Evolutionary conservation across 768 basidiomycete species (phyloP), one percentile per base, ranked within the genome.

Genomic region (Mycena filopes): DNA sequence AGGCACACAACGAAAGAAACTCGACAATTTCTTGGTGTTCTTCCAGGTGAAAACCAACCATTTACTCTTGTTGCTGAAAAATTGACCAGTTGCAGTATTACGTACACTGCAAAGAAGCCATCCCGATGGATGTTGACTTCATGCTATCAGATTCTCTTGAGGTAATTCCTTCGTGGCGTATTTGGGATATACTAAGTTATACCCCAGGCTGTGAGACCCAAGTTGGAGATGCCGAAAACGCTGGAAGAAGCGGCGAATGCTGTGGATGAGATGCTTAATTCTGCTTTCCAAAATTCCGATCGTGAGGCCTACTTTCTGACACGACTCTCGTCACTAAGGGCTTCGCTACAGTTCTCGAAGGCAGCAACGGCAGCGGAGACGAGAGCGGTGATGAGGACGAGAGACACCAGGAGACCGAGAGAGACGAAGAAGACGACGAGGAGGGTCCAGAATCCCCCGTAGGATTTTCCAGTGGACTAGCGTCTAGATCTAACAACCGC

Each of bases 41-140:
- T 98, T 99, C 78, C 95, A 99, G 86, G 95, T 95, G n/a, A n/a
- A 66, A 20, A 43, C 25, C 23, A 42, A n/a, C n/a, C 28, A n/a
- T 26, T 26, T 40, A 41, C 31, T 13, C 43, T 21, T 20, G 43
- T 56, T 51, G 15, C 55, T 55, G 11, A 48, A 43, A 53, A 29
- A 51, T 55, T 65, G n/a, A 70, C 54, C 16, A 43, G 28, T n/a
- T 29, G 29, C 64, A 90, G 87, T 90, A 96, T 63, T 99, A 99
- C 76, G 83, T 93, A 18, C 83, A 90, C n/a, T 94, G 93, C 81
- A 99, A 99, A 79, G 85, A 89, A 47, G 82, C 88, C 25, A 76
- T 96, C n/a, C 91, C 98, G 0, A 96, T 98, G 96, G 98, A 99
- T 67, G 92, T 98, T 13, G 96, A 98, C 56, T 99, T 99, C 78